Evolutionary conservation across 208 protist species (phyloP), one percentile per base, ranked within the genome.

Genomic region (Leishmania amazonensis): DNA sequence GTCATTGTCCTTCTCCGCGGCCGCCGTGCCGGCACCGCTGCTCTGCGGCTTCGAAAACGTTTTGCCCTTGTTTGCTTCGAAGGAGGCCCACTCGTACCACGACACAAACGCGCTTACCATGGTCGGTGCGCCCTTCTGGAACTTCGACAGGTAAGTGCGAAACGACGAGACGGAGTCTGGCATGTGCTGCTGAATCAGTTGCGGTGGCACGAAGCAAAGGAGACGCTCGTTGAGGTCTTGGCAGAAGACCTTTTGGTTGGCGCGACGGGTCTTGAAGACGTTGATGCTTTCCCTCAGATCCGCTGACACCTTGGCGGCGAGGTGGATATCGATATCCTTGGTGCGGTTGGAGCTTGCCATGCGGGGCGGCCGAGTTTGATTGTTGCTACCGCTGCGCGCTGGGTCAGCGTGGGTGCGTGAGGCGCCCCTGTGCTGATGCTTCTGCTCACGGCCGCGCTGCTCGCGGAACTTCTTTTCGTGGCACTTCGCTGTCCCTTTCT

Each of bases 61-160:
- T 73, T 90, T 94, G 24, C 85, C 84, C 83, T 91, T 93, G 77
- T 88, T 90, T 24, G 80, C 71, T 79, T 97, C 94, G 74, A 88
- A 96, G 17, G 82, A 91, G 6, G 92, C 91, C 94, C 94, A 97
- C 85, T 97, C 94, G 80, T 95, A 93, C 94, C 94, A 97, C 40
- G 83, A 76, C 62, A 92, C 78, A 75, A 96, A 97, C 28, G 87
- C 91, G 57, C 88, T 83, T 11, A 96, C 88, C 42, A 77, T 58
- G 68, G 88, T 94, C 67, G 80, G 79, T 6, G 89, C 81, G 0
- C 93, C 92, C 47, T 87, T 89, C 60, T 89, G 79, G 78, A 97
- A 97, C 83, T 91, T 90, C 38, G 86, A 76, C 47, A 97, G 76
- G 83, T 96, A 97, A 21, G 92, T 89, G 68, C 88, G 88, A 80